phyloP scores from a whole-genome alignment of 2,329 filamentous ascomycete species.

The Pyrenochaeta sp. region DNA sequence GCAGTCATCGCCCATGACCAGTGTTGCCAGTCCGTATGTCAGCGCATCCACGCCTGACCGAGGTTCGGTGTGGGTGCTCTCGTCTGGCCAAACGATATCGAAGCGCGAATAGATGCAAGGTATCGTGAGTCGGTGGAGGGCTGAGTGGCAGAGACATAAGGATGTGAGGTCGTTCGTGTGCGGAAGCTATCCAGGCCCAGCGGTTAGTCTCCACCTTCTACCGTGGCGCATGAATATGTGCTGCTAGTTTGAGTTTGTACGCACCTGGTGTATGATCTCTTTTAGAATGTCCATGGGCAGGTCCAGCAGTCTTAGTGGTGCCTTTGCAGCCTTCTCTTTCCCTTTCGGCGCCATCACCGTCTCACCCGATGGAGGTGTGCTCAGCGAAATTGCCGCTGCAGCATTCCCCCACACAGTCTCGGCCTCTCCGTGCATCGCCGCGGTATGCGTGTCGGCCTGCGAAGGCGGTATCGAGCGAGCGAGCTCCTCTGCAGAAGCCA shows the following conservation, averaged over 20 bases:
- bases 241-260: conserved; percentile 19
- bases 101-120: conserved; percentile 85
- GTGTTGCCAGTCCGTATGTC: conserved; percentile 80
- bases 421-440: conserved; percentile 17
- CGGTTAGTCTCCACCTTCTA: conserved; percentile 19
- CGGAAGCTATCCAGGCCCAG: conserved; percentile 65
- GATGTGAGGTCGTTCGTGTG: conserved; percentile 84
- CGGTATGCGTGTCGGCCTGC: conserved; percentile 32
- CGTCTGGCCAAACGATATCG: conserved; percentile 88
- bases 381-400: conserved; percentile 11
- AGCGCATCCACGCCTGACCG: conserved; percentile 80
- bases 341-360: conserved; percentile 58
- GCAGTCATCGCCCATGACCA: conserved; percentile 75
- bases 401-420: conserved; percentile 22
- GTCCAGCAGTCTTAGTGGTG: conserved; percentile 73
- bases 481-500: conserved; percentile 34
- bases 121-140: conserved; percentile 76
- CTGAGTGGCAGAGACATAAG: conserved; percentile 79
- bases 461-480: conserved; percentile 27
- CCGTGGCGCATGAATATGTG: background rate
- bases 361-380: conserved; percentile 27
- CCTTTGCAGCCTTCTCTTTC: conserved; percentile 57
- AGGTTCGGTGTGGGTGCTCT: conserved; percentile 68
- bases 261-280: conserved; percentile 79
- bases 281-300: conserved; percentile 81